Base-by-base conservation (phyloP, 345 rosid species). In the Angophora floribunda region DNA sequence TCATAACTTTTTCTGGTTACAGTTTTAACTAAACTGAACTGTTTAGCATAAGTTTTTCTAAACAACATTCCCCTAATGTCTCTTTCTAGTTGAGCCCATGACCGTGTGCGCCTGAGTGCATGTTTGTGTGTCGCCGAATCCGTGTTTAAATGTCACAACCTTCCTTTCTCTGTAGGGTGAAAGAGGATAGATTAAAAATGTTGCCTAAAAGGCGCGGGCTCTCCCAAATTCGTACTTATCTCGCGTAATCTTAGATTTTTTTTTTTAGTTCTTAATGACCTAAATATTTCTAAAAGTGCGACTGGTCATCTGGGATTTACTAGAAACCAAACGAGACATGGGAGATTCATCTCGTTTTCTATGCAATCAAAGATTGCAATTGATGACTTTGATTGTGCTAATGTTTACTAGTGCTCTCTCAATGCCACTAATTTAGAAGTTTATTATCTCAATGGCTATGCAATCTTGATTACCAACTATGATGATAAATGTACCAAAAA, bases 321-420 rank as follows among this genome's bases (percentile, higher is more conserved):
- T 0, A 55, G 2, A 55, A 55, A 55, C 22, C 0, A 55, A 2
- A 0, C 5, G 0, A 1, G 22, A n/a, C n/a, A n/a, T n/a, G n/a
- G n/a, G n/a, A n/a, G n/a, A n/a, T n/a, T n/a, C n/a, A n/a, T n/a
- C n/a, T 3, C 0, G 2, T 55, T 55, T 55, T 7, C 59, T 21
- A 55, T 26, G 8, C 12, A 55, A 55, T 21, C 2, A 1, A 0
- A 55, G 5, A 55, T 55, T 11, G 0, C 22, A 55, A 3, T 3
- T n/a, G 19, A 11, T 10, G 5, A 26, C 19, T 21, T 55, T 55
- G 28, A 21, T 55, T 21, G 21, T 0, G 5, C 1, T 55, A 55
- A 55, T 55, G 12, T 21, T 5, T 55, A 55, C 8, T 55, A 55
- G 28, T 9, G 0, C 2, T 0, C 1, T 55, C 28, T 55, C 0